Base-by-base conservation (phyloP, 2,329 filamentous ascomycete genomes). In the Penicillium expansum region DNA sequence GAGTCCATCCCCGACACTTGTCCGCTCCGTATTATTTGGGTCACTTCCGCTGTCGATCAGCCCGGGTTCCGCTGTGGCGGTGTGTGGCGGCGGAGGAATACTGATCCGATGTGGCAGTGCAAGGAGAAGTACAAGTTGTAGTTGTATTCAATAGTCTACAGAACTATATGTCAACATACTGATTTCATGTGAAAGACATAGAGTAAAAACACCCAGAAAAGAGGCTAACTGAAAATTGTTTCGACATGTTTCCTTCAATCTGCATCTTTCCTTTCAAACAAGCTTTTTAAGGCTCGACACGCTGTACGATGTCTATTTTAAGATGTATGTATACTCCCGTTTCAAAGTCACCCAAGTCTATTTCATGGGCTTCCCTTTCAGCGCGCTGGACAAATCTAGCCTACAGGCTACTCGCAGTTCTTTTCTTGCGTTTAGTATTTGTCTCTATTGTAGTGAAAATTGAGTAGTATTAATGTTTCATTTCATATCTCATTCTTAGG, bases 31-130 rank as follows among this genome's bases (percentile, higher is more conserved):
- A 33, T 41, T 52, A 61, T 56, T 65, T 55, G 55, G 68, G 65
- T 64, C 65, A 69, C 66, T 67, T 68, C 67, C 68, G 67, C 64
- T 55, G 69, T 62, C 61, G 68, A 71, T 70, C 67, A 48, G 65
- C 56, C 53, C 56, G 55, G 56, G 57, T 63, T 67, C 62, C 62
- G 61, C 64, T 60, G 58, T 67, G 63, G 61, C 59, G 18, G 47
- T 44, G 4, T 55, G 52, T 55, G 52, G 49, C 56, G 48, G 24
- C 62, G 69, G 70, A 68, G 54, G 38, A 70, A 70, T 47, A 32
- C 68, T 72, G 61, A 65, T 68, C 62, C 70, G 69, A 1, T 61
- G 69, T 69, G 69, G 70, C 69, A 63, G 48, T 51, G 27, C 18
- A 42, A 6, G 2, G 5, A 5, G 14, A 30, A 50, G 37, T 50